Percentiles rank a stretch among this genome's conserved stretches.
Evolutionary conservation across 805 yeast genomes (phyloP).

Genomic region (Priceomyces fermenticarens): DNA sequence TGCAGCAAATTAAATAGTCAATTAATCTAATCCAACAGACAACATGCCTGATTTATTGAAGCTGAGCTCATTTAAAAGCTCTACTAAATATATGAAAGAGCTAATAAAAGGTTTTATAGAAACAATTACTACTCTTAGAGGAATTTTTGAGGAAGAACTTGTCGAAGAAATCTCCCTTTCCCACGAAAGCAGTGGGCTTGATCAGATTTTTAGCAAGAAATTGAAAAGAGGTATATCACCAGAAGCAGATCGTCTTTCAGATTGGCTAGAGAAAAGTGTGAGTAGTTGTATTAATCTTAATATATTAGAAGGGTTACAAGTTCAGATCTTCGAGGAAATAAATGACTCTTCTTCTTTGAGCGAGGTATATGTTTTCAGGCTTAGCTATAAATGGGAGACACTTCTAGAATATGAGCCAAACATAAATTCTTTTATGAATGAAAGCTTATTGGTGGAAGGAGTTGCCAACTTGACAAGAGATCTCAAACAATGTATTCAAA

Average conservation of each 20-base stretch:
- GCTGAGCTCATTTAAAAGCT: conserved; percentile 2
- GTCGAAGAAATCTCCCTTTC: conserved; percentile 49
- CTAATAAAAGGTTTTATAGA: conserved; percentile 53
- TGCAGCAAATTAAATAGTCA: neutral
- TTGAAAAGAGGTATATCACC: conserved; percentile 45
- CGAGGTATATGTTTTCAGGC: conserved; percentile 51
- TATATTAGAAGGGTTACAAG: conserved; percentile 42
- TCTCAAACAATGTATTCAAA: too few species aligned
- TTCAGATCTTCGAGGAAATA: conserved; percentile 45
- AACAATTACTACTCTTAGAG: conserved; percentile 54
- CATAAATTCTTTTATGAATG: too few species aligned
- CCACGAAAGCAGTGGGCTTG: conserved; percentile 22
- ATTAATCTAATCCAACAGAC: neutral
- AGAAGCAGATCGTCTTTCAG: conserved; percentile 47
- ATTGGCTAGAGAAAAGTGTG: conserved; percentile 55
- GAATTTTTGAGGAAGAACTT: conserved; percentile 53
- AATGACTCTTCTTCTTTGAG: conserved; percentile 37
- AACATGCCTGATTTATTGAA: neutral
- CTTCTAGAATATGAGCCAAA: too few species aligned
- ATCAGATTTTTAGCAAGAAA: conserved; percentile 32
- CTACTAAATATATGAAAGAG: conserved; percentile 36
- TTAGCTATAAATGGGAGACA: conserved; percentile 30
- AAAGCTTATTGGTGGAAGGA: too few species aligned
- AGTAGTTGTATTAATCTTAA: conserved; percentile 41
- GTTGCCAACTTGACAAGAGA: too few species aligned